Percentiles rank a stretch among this genome's conserved stretches.
phyloP scores from a whole-genome alignment of 179 eudicot genomes.

The Beta lomatogona region DNA sequence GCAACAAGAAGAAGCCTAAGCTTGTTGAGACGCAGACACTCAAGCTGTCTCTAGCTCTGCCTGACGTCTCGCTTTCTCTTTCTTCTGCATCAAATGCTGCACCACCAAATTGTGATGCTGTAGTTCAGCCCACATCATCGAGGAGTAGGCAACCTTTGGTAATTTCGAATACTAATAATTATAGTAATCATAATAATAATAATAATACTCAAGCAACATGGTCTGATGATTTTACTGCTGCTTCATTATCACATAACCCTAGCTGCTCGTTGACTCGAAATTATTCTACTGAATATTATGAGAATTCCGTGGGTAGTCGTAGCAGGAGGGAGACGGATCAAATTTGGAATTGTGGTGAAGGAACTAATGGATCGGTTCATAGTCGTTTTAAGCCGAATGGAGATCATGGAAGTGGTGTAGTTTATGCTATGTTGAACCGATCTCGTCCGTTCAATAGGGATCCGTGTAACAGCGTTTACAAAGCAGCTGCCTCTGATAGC shows the following conservation, averaged over 20 bases:
- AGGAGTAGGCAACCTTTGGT: conserved; percentile 58
- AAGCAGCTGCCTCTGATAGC: conserved; percentile 54
- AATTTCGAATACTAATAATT: conserved; percentile 48
- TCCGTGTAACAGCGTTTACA: conserved; percentile 43
- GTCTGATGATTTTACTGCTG: conserved; percentile 72
- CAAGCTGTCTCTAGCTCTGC: conserved; percentile 65
- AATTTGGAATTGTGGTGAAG: conserved; percentile 82
- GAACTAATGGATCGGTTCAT: conserved; percentile 91
- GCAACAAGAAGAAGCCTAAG: conserved; percentile 58
- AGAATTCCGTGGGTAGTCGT: conserved; percentile 61
- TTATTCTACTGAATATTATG: conserved; percentile 67
- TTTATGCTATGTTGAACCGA: conserved; percentile 47
- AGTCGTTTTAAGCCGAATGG: conserved; percentile 73
- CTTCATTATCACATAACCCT: conserved; percentile 79
- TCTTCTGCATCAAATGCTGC: conserved; percentile 52
- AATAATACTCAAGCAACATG: conserved; percentile 45
- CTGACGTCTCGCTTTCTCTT: conserved; percentile 71
- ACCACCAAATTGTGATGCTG: conserved; percentile 36
- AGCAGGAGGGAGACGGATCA: conserved; percentile 61
- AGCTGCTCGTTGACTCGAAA: conserved; percentile 79
- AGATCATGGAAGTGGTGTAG: conserved; percentile 46
- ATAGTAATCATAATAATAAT: background rate
- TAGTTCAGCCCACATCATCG: conserved; percentile 31
- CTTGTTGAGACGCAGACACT: conserved; percentile 48
- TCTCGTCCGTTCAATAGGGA: conserved; percentile 47